These are phyloP conservation scores for Psilocybe mexicana DNA, from an alignment of 1,284 basidiomycete species.

Conservation along the genomic window DNA sequence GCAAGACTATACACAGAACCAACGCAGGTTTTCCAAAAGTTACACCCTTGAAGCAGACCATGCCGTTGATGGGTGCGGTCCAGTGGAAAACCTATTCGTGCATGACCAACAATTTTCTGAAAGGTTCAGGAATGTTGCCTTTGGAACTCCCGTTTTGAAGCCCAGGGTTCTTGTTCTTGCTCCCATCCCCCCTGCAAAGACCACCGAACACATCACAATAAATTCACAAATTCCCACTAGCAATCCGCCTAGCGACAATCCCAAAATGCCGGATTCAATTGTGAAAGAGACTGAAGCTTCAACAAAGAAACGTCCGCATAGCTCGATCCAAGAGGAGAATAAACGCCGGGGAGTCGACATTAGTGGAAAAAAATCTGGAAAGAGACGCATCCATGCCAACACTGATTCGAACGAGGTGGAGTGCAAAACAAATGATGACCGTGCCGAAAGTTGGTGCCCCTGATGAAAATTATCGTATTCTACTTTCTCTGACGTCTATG, in stretches of 20 bases:
- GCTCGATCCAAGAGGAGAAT: no score
- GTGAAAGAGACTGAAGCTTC: neutral
- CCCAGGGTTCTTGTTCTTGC: constrained; percentile 35
- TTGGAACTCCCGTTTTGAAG: constrained; percentile 61
- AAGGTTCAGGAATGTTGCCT: constrained; percentile 34
- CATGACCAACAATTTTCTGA: neutral
- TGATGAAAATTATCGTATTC: neutral
- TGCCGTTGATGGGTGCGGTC: neutral
- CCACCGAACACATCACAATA: neutral
- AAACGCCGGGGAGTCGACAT: no score
- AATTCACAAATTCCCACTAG: no score
- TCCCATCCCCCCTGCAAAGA: neutral
- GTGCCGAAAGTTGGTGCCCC: constrained; percentile 19
- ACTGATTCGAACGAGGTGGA: neutral
- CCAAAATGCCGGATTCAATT: neutral
- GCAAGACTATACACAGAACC: constrained; percentile 49
- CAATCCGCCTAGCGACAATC: neutral
- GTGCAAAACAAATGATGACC: constrained; percentile 10
- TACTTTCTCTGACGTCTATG: neutral
- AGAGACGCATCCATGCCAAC: no score
- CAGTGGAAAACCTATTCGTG: neutral
- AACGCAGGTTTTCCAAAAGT: constrained; percentile 42
- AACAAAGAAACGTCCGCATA: neutral
- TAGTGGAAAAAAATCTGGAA: no score
- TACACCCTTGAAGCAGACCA: constrained; percentile 34